Evolutionary conservation across 169 alveolate genomes (phyloP).

Genomic region (Plasmodium falciparum): DNA sequence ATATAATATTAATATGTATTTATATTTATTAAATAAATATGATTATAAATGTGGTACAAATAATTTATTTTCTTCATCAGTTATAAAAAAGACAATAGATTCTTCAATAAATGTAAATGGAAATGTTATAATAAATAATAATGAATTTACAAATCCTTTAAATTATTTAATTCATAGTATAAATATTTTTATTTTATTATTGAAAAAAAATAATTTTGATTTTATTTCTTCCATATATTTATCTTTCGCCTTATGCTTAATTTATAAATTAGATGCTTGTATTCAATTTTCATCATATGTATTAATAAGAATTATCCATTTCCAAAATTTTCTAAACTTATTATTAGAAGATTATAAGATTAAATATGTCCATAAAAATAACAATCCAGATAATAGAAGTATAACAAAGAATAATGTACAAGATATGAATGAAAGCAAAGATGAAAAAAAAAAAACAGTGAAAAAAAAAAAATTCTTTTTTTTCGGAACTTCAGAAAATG

Average conservation of each 20-base stretch:
- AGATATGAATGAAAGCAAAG: background rate
- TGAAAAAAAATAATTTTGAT: constrained; percentile 71
- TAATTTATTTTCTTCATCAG: background rate
- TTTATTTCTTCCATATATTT: constrained; percentile 73
- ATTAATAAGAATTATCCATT: constrained; percentile 26
- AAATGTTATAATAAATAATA: background rate
- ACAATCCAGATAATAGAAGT: background rate
- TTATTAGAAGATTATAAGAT: constrained; percentile 3
- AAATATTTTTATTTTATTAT: constrained; percentile 23
- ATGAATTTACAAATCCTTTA: constrained; percentile 51
- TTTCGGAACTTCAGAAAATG: background rate
- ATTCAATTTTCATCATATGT: constrained; percentile 54
- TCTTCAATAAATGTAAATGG: background rate
- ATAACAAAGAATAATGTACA: background rate
- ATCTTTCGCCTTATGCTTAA: constrained; percentile 44
- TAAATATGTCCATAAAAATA: background rate
- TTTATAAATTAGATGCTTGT: constrained; percentile 46
- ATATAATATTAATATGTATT: constrained; percentile 41
- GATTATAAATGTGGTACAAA: constrained; percentile 41
- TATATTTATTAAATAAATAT: constrained; percentile 55
- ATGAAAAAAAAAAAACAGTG: background rate
- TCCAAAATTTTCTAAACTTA: constrained; percentile 29
- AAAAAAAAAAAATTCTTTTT: background rate
- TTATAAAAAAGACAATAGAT: background rate
- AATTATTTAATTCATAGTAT: constrained; percentile 71